phyloP scores from a whole-genome alignment of 768 basidiomycete genomes.

The Pilatotrama ljubarskyi region DNA sequence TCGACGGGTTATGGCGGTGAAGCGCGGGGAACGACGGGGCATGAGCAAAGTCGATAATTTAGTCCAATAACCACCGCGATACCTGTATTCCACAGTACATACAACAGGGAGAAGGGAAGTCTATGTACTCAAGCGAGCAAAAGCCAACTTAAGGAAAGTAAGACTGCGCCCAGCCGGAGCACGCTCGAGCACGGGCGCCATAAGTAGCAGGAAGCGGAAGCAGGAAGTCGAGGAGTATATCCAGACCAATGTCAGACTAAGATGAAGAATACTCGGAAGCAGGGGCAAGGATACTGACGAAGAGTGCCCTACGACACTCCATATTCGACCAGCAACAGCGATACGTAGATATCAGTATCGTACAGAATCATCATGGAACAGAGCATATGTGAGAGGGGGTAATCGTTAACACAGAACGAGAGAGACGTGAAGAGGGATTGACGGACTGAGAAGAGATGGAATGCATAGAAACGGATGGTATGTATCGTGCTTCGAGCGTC shows the following conservation, averaged over 20 bases:
- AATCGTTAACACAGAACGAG: not conserved
- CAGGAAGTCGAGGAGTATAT: not conserved
- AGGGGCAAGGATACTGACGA: not conserved
- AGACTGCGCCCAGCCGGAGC: slow-evolving; percentile 1
- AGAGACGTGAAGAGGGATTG: not conserved
- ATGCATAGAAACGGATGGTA: not conserved
- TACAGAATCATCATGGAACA: not conserved
- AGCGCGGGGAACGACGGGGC: too few relatives aligned
- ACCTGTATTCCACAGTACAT: slow-evolving; percentile 19
- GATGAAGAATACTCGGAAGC: not conserved
- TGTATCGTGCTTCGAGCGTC: not conserved
- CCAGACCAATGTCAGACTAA: slow-evolving; percentile 1
- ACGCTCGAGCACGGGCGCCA: not conserved
- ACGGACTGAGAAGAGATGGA: not conserved
- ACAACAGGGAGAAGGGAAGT: slow-evolving; percentile 1
- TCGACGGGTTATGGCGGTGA: too few relatives aligned
- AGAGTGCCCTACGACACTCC: slow-evolving; percentile 27
- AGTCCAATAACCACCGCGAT: too few relatives aligned
- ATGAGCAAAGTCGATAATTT: too few relatives aligned
- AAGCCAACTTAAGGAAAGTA: not conserved
- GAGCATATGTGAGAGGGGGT: not conserved
- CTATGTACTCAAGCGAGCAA: not conserved
- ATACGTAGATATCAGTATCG: slow-evolving; percentile 1
- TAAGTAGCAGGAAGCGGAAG: not conserved
- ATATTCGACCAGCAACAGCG: not conserved